Conservation (phyloP, 2,329 filamentous ascomycete genomes). For the Shiraia bambusicola region DNA sequence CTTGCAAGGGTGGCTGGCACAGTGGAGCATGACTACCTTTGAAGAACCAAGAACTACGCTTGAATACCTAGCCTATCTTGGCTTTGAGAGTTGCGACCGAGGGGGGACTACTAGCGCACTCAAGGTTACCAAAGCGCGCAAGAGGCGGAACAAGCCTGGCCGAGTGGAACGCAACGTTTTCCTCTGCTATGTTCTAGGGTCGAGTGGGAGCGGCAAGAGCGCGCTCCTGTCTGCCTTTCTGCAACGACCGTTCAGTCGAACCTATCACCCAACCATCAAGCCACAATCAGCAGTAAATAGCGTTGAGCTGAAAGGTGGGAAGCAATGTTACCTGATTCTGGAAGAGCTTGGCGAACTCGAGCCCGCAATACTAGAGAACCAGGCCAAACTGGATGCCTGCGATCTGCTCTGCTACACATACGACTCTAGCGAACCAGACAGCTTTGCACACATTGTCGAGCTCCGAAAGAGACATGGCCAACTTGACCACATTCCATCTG, state of each 20-base stretch:
- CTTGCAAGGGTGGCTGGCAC: slow-evolving; percentile 93
- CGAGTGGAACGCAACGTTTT: slow-evolving; percentile 93
- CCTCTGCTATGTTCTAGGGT: slow-evolving; percentile 87
- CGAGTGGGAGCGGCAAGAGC: slow-evolving; percentile 85
- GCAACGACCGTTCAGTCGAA: slow-evolving; percentile 77
- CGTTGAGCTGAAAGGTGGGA: slow-evolving; percentile 91
- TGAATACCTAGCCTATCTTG: slow-evolving; percentile 93
- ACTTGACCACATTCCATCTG: slow-evolving; percentile 82
- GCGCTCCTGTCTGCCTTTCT: slow-evolving; percentile 88
- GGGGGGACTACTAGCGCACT: slow-evolving; percentile 80
- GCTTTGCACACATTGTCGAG: slow-evolving; percentile 86
- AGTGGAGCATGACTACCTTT: slow-evolving; percentile 99
- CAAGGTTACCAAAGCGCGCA: slow-evolving; percentile 89
- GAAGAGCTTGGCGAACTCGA: slow-evolving; percentile 96
- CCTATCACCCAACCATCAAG: slow-evolving; percentile 93
- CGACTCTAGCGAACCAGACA: slow-evolving; percentile 95
- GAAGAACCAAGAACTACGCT: slow-evolving; percentile 92
- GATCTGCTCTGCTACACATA: slow-evolving; percentile 95
- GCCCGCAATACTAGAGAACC: slow-evolving; percentile 89
- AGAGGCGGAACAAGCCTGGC: slow-evolving; percentile 76
- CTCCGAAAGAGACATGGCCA: slow-evolving; percentile 77
- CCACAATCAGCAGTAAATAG: slow-evolving; percentile 92
- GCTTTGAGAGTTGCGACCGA: slow-evolving; percentile 77
- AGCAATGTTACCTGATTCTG: slow-evolving; percentile 94
- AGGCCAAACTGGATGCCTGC: slow-evolving; percentile 84